Base-by-base conservation (phyloP, 2,329 filamentous ascomycete genomes). In the Cytospora schulzeri region DNA sequence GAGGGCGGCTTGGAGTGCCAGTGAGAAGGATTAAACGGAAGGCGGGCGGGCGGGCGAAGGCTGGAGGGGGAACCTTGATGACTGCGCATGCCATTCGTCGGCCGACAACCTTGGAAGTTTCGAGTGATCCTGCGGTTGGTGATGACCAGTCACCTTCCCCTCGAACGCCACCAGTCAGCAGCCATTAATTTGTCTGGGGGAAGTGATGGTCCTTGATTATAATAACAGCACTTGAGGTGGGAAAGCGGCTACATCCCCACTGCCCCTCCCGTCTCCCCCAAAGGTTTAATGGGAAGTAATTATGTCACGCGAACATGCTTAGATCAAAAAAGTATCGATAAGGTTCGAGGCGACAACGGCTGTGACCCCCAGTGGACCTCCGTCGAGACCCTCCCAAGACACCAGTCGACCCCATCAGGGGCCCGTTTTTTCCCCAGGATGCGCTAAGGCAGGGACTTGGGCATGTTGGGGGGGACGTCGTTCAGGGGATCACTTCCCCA, bases 391-490 rank as follows among this genome's bases (percentile, higher is more conserved):
- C 4, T 24, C n/a, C 45, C 17, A 22, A 12, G 54, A 38, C 19
- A 19, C 50, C 57, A 57, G 35, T 8, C 5, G 19, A 45, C 19
- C 17, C 62, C n/a, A n/a, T n/a, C n/a, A n/a, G n/a, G n/a, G n/a
- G n/a, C 57, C 62, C 57, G 50, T 14, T 61, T 55, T 61, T 64
- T 55, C 62, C 62, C 62, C 62, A 56, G 62, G 54, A 24, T 56
- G 51, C 62, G 51, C 62, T 61, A 64, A 45, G 38, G 58, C 51
- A 56, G 29, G 19, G 19, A 15, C 24, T 41, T 41, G 38, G 35
- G 50, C 50, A 53, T 61, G 50, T 56, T 61, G 41, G 57, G 52
- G 29, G 29, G n/a, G n/a, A n/a, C 22, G 29, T 52, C 22, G 41
- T 19, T 50, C 62, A 64, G 53, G 62, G 53, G 15, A 45, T 51